Conservation (phyloP, 306 rosid species). For the Trichosanthes cucumerina region DNA sequence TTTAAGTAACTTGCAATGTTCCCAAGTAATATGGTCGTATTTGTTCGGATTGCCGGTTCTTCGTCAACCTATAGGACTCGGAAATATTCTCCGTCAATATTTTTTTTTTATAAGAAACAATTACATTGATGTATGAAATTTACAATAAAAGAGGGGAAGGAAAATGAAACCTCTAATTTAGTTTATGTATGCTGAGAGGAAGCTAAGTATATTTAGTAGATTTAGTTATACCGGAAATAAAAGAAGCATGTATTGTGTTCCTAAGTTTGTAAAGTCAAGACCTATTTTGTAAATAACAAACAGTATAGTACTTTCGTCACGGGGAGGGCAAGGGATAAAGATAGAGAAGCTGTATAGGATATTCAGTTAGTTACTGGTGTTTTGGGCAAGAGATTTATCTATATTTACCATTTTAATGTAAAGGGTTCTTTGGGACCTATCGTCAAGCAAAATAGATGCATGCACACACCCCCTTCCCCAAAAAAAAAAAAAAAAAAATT, state of each 20-base stretch:
- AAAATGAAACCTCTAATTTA: neutral
- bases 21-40: conserved; percentile 92
- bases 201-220: neutral
- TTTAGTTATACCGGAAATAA: neutral
- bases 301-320: neutral
- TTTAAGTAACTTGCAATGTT: conserved; percentile 83
- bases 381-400: neutral
- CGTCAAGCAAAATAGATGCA: neutral
- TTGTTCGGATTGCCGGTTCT: conserved; percentile 93
- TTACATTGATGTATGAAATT: neutral
- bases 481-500: neutral
- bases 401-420: neutral
- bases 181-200: neutral
- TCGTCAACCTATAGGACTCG: conserved; percentile 77
- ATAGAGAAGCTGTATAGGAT: neutral
- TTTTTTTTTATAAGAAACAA: too few relatives aligned
- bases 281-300: neutral
- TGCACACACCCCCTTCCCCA: neutral
- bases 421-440: neutral
- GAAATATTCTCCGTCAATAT: conserved; percentile 8
- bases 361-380: neutral
- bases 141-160: neutral
- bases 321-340: neutral
- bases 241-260: neutral
- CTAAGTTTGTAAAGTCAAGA: neutral